A percentile compares a stretch with the other conserved stretches of the same genome.
phyloP scores from a whole-genome alignment of 495 filamentous ascomycete genomes.

The Immersiella caudata region DNA sequence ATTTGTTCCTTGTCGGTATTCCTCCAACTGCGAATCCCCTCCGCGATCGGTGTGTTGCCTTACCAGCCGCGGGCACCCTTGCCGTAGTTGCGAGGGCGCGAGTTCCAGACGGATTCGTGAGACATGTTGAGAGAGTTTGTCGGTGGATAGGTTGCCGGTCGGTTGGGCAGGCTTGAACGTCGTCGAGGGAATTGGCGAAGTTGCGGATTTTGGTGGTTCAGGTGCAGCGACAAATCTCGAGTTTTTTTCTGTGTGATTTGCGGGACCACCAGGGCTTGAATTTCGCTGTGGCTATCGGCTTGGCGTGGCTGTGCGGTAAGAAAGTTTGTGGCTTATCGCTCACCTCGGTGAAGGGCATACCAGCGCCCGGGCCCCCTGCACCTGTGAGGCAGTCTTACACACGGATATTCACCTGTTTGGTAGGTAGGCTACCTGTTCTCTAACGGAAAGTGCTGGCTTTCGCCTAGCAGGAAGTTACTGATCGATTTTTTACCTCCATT shows the following conservation, averaged over 20 bases:
- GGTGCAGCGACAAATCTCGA: slow-evolving; percentile 28
- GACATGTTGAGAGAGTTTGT: slow-evolving; percentile 68
- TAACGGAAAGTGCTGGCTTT: no score
- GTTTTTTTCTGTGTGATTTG: slow-evolving; percentile 35
- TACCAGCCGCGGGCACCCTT: slow-evolving; percentile 93
- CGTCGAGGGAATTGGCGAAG: slow-evolving; percentile 14
- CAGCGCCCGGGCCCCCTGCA: no score
- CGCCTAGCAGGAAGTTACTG: no score
- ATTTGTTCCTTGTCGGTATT: slow-evolving; percentile 11
- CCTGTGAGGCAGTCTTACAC: no score
- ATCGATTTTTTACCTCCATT: no score
- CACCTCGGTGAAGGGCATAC: neutral
- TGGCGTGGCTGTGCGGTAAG: slow-evolving; percentile 1
- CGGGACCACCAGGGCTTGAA: slow-evolving; percentile 28
- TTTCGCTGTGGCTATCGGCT: slow-evolving; percentile 18
- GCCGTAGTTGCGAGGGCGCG: slow-evolving; percentile 92
- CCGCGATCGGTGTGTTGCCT: slow-evolving; percentile 34
- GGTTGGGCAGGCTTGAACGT: slow-evolving; percentile 15
- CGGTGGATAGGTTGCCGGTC: slow-evolving; percentile 23
- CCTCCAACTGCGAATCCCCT: slow-evolving; percentile 7
- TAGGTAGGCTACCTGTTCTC: no score
- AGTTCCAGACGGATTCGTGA: slow-evolving; percentile 99
- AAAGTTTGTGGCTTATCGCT: slow-evolving; percentile 13
- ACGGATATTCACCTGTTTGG: no score
- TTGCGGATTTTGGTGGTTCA: slow-evolving; percentile 19